Conservation (phyloP, 352 stramenopile species). For the Phytophthora pisi region DNA sequence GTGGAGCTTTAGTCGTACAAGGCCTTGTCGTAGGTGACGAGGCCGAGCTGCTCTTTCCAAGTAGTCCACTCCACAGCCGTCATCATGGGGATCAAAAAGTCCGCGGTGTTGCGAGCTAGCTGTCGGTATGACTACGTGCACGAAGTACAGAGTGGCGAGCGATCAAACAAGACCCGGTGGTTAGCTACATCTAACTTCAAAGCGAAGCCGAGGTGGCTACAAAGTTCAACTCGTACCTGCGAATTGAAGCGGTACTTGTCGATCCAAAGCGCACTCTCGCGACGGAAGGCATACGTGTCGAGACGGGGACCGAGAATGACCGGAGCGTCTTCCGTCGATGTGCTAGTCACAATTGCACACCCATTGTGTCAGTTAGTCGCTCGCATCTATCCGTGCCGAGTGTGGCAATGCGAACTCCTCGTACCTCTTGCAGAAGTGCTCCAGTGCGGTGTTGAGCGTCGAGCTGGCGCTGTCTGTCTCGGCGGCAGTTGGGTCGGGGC, state of each 20-base stretch:
- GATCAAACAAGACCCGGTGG: conserved; percentile 9
- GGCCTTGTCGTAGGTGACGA: conserved; percentile 77
- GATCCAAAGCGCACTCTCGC: conserved; percentile 58
- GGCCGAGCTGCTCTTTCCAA: conserved; percentile 81
- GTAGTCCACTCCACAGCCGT: conserved; percentile 84
- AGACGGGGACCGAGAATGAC: conserved; percentile 79
- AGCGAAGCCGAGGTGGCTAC: conserved; percentile 2
- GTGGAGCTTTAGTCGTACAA: conserved; percentile 69
- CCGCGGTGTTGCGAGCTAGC: conserved; percentile 73
- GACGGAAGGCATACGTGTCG: conserved; percentile 74
- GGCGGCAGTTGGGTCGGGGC: conserved; percentile 40
- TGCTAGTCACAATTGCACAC: conserved; percentile 42
- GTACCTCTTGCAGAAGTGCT: conserved; percentile 82
- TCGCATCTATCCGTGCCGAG: not conserved
- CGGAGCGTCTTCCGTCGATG: conserved; percentile 60
- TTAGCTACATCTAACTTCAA: conserved; percentile 4
- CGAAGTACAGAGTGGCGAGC: conserved; percentile 14
- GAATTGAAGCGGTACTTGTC: conserved; percentile 88
- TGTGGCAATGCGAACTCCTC: conserved; percentile 8
- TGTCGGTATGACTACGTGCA: conserved; percentile 67
- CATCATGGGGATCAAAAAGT: conserved; percentile 84
- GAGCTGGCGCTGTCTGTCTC: conserved; percentile 39
- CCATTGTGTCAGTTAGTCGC: conserved; percentile 18
- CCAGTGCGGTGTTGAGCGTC: conserved; percentile 66
- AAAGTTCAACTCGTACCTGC: conserved; percentile 49